Evolutionary conservation across 2,329 filamentous ascomycete species (phyloP), one percentile per base, ranked within the genome.

Genomic region (Paraphaeosphaeria sporulosa): DNA sequence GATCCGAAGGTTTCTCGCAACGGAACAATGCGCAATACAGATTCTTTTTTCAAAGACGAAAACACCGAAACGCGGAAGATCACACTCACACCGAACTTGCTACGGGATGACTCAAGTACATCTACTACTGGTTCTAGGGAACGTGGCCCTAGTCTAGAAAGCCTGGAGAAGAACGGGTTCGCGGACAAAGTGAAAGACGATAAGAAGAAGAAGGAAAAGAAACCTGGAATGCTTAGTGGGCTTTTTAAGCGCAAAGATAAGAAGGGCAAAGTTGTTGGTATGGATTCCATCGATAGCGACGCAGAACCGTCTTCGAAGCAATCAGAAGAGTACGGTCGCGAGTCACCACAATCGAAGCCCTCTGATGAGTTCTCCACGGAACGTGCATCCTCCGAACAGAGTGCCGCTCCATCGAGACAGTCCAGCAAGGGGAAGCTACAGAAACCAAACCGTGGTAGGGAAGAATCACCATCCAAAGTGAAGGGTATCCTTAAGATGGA

Each of bases 21-120:
- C 69, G 93, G 93, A 44, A 94, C 91, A 23, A 86, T 97, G 47
- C 87, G 94, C 64, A 96, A 96, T 74, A 94, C 93, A 4, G 94
- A 98, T 78, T 97, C 94, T 0, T 97, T 98, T 83, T 97, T 97
- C 84, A 96, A 93, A 78, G 95, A 98, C 72, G 94, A 99, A 72
- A 93, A 88, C 34, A 90, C 93, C 40, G 95, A 98, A 78, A 97
- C 95, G 2, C 93, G 96, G 78, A 98, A 98, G 81, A 98, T 99
- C 67, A 96, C 94, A 0, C 86, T 99, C 47, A 99, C 95, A 3
- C 95, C 95, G 1, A 96, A 96, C 68, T 81, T 99, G 55, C 82
- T 98, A 43, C 89, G 94, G 44, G 94, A 98, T 67, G 94, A 97
- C 65, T 81, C 82, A 12, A 83, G 72, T 59, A 73, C 71, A 13